A percentile compares a stretch with the other conserved stretches of the same genome.
Evolutionary conservation across 2,329 filamentous ascomycete species (phyloP).

Genomic region (Aspergillus japonicus): DNA sequence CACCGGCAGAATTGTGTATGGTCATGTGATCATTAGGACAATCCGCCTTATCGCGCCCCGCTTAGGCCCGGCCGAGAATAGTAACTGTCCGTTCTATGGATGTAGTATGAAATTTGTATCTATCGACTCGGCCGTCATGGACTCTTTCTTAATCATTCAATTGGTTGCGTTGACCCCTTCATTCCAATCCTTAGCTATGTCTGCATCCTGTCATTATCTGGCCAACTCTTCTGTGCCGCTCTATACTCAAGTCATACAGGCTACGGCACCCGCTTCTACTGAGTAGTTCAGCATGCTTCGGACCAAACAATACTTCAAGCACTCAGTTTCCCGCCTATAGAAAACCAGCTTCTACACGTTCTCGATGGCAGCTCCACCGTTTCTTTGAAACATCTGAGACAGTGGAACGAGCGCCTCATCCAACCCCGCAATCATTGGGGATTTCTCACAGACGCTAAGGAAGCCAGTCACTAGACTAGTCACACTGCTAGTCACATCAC

Average conservation of each 20-base stretch:
- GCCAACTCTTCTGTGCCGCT: not conserved
- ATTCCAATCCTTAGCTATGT: not conserved
- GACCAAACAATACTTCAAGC: not conserved
- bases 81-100: not conserved
- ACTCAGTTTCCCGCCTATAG: not conserved
- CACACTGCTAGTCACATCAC: conserved; percentile 17
- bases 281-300: not conserved
- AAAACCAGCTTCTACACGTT: not conserved
- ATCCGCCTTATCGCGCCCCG: not conserved
- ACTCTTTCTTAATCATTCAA: too few relatives aligned
- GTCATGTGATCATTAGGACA: not conserved
- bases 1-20: not conserved
- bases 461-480: conserved; percentile 10
- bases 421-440: conserved; percentile 8
- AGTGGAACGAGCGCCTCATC: conserved; percentile 7
- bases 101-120: too few relatives aligned
- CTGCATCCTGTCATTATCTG: not conserved
- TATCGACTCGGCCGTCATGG: too few relatives aligned
- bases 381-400: conserved; percentile 7
- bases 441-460: not conserved
- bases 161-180: too few relatives aligned
- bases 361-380: not conserved
- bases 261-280: not conserved
- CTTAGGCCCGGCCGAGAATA: not conserved
- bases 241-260: not conserved